Conservation (phyloP, 1,139 yeast species). For the Kodamaea sp. region DNA sequence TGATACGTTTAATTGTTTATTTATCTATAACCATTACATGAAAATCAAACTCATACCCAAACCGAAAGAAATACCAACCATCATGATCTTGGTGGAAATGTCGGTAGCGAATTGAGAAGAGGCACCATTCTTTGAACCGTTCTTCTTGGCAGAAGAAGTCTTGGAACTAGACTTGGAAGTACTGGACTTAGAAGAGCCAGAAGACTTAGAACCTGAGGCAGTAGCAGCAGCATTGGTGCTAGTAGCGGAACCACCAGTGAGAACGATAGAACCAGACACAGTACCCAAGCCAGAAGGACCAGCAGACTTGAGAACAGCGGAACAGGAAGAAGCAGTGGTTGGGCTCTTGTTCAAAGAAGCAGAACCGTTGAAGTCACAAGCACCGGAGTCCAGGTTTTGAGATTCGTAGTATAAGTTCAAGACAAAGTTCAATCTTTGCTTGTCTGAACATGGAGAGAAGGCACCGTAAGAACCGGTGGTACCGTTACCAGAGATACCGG, state of each 20-base stretch:
- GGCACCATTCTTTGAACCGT: slow-evolving; percentile 12
- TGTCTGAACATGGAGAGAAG: slow-evolving; percentile 32
- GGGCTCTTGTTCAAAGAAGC: slow-evolving; percentile 17
- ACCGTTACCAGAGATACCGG: slow-evolving; percentile 59
- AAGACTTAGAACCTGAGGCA: slow-evolving; percentile 8
- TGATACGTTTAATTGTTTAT: background rate
- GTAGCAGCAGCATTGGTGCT: slow-evolving; percentile 4
- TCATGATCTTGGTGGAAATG: slow-evolving; percentile 16
- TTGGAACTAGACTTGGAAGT: slow-evolving; percentile 4
- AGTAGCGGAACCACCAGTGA: slow-evolving; percentile 5
- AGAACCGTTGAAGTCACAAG: slow-evolving; percentile 65
- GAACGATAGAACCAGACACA: slow-evolving; percentile 16
- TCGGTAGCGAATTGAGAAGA: slow-evolving; percentile 16
- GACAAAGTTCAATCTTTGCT: slow-evolving; percentile 60
- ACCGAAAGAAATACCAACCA: slow-evolving; percentile 20
- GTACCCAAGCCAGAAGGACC: slow-evolving; percentile 22
- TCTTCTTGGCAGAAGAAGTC: background rate
- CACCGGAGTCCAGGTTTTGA: slow-evolving; percentile 40
- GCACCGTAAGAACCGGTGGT: slow-evolving; percentile 33
- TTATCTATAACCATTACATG: slow-evolving; percentile 2
- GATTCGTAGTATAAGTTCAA: slow-evolving; percentile 56
- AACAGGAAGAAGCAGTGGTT: slow-evolving; percentile 19
- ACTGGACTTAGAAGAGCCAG: slow-evolving; percentile 12
- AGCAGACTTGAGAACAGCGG: slow-evolving; percentile 20
- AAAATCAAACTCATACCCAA: slow-evolving; percentile 15